phyloP scores from a whole-genome alignment of 495 filamentous ascomycete genomes.

The Hypoxylon lenormandii region DNA sequence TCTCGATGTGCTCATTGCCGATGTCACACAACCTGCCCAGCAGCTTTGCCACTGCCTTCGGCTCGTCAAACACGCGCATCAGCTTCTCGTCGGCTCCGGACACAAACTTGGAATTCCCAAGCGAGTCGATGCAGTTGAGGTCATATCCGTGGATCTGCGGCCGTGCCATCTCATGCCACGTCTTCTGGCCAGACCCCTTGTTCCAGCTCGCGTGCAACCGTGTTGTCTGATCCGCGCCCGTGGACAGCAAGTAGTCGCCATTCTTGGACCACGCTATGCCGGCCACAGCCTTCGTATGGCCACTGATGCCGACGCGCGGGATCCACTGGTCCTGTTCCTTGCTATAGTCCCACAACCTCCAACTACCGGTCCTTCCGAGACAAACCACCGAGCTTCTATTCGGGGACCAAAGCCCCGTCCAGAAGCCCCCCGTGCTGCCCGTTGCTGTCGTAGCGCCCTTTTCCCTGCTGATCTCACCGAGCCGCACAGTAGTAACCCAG shows the following conservation, averaged over 20 bases:
- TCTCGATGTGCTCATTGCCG: slow-evolving; percentile 51
- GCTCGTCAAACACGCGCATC: slow-evolving; percentile 91
- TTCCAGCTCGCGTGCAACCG: slow-evolving; percentile 89
- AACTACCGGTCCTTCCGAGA: slow-evolving; percentile 90
- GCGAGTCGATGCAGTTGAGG: slow-evolving; percentile 87
- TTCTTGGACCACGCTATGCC: slow-evolving; percentile 85
- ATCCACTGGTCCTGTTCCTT: slow-evolving; percentile 71
- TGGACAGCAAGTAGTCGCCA: slow-evolving; percentile 87
- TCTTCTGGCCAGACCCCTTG: slow-evolving; percentile 52
- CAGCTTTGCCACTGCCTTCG: slow-evolving; percentile 80
- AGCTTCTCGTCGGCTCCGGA: slow-evolving; percentile 99
- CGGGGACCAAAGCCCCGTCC: slow-evolving; percentile 93
- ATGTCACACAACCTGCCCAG: slow-evolving; percentile 76
- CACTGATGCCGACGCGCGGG: slow-evolving; percentile 80
- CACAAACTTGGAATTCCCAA: slow-evolving; percentile 79
- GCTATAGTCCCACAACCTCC: slow-evolving; percentile 79
- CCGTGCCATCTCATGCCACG: slow-evolving; percentile 95
- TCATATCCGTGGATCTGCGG: slow-evolving; percentile 99
- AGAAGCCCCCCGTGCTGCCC: slow-evolving; percentile 93
- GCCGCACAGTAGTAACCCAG: slow-evolving; percentile 83
- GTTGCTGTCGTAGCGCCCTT: slow-evolving; percentile 96
- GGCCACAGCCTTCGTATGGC: slow-evolving; percentile 82
- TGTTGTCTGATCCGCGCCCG: slow-evolving; percentile 93
- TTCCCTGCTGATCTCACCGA: slow-evolving; percentile 91
- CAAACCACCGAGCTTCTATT: slow-evolving; percentile 77